Evolutionary conservation across 352 stramenopile genomes (phyloP), one percentile per base, ranked within the genome.

Genomic region (Pythium phragmiticola): DNA sequence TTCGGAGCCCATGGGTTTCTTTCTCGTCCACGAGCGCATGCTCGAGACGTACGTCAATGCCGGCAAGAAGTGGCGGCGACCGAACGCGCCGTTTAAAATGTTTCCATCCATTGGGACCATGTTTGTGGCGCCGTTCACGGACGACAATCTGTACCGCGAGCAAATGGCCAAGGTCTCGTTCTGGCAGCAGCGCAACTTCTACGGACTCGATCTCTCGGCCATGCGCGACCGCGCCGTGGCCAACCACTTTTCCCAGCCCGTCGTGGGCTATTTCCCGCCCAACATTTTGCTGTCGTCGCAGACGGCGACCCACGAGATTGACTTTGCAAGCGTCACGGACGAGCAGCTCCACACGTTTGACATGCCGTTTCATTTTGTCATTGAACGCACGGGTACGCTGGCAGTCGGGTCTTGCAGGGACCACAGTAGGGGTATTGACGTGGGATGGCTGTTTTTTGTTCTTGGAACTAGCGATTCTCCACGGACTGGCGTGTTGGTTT

Each of bases 1-100:
- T 19, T 98, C 93, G 4, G 97, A 99, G 80, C 98, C 97, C 81
- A 99, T 99, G 98, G 98, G 98, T 23, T 99, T 99, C 77, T 99
- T 99, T 70, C 90, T 99, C 26, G 86, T 99, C 42, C 89, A 99
- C 68, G 98, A 99, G 75, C 96, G 89, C 58, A 99, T 99, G 98
- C 86, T 99, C 37, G 97, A 99, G 80, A 98, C 90, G 33, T 96
- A 99, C 48, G 94, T 99, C 28, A 73, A 83, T 17, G 97, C 95
- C 2, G 80, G 98, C 16, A 90, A 98, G 66, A 96, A 94, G 70
- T 99, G 97, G 82, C 75, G 99, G 21, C 96, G 96, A 63, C 77
- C 80, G 17, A 88, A 78, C 36, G 58, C 57, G 12, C 67, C 73
- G 17, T 85, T 88, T 63, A 83, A 83, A 62, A 99, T 99, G 96